These are phyloP conservation scores for Mallotus repandus DNA, from an alignment of 441 rosid genomes.

Conservation along the genomic window DNA sequence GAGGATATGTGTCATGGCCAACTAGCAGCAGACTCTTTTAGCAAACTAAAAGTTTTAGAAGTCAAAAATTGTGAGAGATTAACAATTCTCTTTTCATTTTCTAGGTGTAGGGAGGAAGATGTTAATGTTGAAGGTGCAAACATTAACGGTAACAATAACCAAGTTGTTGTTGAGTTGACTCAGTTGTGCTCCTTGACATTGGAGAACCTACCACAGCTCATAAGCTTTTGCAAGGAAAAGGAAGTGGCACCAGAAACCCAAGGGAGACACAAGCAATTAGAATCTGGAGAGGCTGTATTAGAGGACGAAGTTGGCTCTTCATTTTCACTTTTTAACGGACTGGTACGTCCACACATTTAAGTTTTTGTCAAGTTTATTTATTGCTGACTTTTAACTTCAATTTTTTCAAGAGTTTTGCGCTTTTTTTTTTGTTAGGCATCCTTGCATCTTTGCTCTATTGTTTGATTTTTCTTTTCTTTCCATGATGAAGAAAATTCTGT, in stretches of 20 bases:
- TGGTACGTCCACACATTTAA: not conserved
- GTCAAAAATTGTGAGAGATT: not conserved
- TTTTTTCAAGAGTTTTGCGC: no score
- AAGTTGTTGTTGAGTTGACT: not conserved
- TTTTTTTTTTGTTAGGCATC: no score
- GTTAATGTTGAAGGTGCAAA: no score
- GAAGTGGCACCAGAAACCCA: no score
- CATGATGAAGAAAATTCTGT: no score
- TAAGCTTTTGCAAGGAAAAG: not conserved
- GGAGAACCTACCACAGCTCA: not conserved
- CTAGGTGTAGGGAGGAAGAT: not conserved
- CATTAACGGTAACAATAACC: no score
- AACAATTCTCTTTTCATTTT: conserved; percentile 6
- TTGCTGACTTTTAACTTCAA: no score
- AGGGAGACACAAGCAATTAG: no score
- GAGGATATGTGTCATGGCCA: not conserved
- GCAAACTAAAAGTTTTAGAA: conserved; percentile 7
- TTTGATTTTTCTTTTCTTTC: no score
- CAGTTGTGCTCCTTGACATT: conserved; percentile 7
- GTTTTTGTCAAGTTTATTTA: not conserved
- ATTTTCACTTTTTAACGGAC: not conserved
- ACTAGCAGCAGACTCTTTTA: no score
- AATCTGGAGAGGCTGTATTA: no score
- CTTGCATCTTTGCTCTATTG: no score
- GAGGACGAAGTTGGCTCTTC: not conserved